Evolutionary conservation across 73 alveolate species (phyloP), one percentile per base, ranked within the genome.

Genomic region (Diophrys sp.): DNA sequence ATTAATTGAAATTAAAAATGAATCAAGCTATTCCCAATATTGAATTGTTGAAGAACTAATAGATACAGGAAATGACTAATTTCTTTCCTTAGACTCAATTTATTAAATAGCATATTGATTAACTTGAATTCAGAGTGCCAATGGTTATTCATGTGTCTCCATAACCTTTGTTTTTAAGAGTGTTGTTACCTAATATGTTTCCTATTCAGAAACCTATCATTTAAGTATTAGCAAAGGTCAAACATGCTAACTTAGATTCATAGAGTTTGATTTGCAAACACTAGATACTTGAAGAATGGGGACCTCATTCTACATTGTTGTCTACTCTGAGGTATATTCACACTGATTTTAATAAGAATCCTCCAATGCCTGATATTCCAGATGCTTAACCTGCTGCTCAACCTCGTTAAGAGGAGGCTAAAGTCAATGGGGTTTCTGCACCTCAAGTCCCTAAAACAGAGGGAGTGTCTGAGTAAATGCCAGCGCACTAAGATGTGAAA

Each of bases 281-380:
- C 75, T 2, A 68, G 2, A 68, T 68, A 25, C 5, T 68, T 2
- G 75, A 68, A 68, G 54, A 68, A 25, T 68, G 75, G 75, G 75
- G 75, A 2, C 34, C 75, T 68, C 75, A 68, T 29, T 68, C 75
- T 2, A 68, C 23, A 2, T 31, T 68, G 2, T 55, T 68, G 2
- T 31, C 23, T 25, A 31, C 31, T 1, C 23, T 68, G 24, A 68
- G 75, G 24, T 68, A 68, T 68, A 68, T 68, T 18, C 75, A 68
- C 31, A 31, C 75, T 5, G 75, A 68, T 2, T 68, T 68, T 55
- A 55, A 68, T 23, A 29, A 18, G 2, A 1, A 2, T 31, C 75
- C 75, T 5, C 75, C 75, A 68, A 29, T 23, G 24, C 25, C 31
- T 1, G 31, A 68, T 2, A 18, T 25, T 2, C 23, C 2, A 55